Percentiles rank a stretch among this genome's conserved stretches.
These are phyloP conservation scores for Kwoniella sp. DNA, from an alignment of 768 basidiomycete species.

Conservation along the genomic window DNA sequence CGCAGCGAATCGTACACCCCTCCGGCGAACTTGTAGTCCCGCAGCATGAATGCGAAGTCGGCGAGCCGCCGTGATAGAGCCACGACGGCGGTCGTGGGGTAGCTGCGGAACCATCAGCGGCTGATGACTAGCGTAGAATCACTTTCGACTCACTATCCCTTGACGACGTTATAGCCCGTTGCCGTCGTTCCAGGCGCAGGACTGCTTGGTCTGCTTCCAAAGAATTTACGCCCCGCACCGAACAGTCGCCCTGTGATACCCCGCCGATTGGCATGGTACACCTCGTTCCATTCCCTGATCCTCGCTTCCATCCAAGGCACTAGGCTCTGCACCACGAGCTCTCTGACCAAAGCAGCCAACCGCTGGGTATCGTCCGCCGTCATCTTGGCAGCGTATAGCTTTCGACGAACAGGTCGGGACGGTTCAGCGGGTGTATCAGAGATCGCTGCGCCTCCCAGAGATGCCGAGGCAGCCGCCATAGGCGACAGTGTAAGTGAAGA, in stretches of 20 bases:
- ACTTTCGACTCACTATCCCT: constrained; percentile 48
- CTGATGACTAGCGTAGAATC: background rate
- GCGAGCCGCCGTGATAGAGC: constrained; percentile 67
- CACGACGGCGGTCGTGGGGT: constrained; percentile 45
- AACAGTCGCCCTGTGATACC: constrained; percentile 52
- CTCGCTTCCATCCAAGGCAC: constrained; percentile 96
- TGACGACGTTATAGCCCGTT: constrained; percentile 46
- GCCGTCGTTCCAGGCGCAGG: constrained; percentile 30
- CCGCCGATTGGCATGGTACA: constrained; percentile 50
- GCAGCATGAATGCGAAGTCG: constrained; percentile 88
- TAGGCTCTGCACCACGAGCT: constrained; percentile 82
- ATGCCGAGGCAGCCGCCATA: constrained; percentile 19
- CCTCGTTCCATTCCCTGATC: constrained; percentile 88
- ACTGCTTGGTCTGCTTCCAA: constrained; percentile 47
- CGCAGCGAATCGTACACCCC: constrained; percentile 78
- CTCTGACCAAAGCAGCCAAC: constrained; percentile 66
- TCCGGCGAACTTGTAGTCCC: constrained; percentile 80
- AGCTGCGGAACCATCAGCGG: constrained; percentile 32
- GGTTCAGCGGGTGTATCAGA: constrained; percentile 15
- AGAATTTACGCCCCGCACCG: constrained; percentile 52
- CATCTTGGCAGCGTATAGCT: constrained; percentile 33
- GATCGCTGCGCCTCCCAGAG: constrained; percentile 9
- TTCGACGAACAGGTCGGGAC: constrained; percentile 20
- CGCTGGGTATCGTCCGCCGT: constrained; percentile 39
- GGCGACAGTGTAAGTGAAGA: constrained; percentile 40